These are phyloP conservation scores for Tylopilus sp. DNA, from an alignment of 768 basidiomycete genomes.

Conservation along the genomic window DNA sequence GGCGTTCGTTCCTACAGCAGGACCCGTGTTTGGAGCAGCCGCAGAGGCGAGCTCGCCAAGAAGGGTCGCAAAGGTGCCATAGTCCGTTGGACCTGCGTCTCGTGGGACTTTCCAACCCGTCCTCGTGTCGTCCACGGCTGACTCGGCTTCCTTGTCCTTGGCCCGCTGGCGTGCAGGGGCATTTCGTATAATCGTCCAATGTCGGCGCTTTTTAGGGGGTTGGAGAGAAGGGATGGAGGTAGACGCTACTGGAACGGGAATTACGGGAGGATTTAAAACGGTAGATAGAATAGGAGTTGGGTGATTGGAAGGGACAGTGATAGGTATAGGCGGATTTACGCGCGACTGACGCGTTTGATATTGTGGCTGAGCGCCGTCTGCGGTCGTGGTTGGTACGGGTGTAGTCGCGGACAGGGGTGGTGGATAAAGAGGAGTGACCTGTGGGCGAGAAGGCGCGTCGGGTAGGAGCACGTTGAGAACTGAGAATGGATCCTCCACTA, in stretches of 20 bases:
- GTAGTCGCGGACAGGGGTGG: conserved; percentile 33
- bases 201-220: conserved; percentile 38
- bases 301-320: conserved; percentile 24
- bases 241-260: background rate
- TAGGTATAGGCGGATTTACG: conserved; percentile 25
- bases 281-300: conserved; percentile 18
- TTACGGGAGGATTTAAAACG: background rate
- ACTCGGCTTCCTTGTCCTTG: conserved; percentile 52
- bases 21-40: conserved; percentile 15
- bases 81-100: conserved; percentile 55
- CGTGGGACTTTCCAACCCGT: conserved; percentile 48
- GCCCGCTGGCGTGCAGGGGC: conserved; percentile 43
- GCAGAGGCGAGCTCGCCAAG: conserved; percentile 41
- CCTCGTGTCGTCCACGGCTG: conserved; percentile 25
- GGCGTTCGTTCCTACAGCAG: background rate
- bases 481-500: conserved; percentile 80
- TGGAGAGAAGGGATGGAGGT: background rate
- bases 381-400: background rate
- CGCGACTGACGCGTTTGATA: conserved; percentile 2
- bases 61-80: conserved; percentile 57
- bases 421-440: conserved; percentile 55
- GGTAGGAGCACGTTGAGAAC: conserved; percentile 61
- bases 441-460: conserved; percentile 53
- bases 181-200: conserved; percentile 62
- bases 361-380: conserved; percentile 1